Evolutionary conservation across 345 rosid species (phyloP), one percentile per base, ranked within the genome.

Genomic region (Carallia pectinifolia): DNA sequence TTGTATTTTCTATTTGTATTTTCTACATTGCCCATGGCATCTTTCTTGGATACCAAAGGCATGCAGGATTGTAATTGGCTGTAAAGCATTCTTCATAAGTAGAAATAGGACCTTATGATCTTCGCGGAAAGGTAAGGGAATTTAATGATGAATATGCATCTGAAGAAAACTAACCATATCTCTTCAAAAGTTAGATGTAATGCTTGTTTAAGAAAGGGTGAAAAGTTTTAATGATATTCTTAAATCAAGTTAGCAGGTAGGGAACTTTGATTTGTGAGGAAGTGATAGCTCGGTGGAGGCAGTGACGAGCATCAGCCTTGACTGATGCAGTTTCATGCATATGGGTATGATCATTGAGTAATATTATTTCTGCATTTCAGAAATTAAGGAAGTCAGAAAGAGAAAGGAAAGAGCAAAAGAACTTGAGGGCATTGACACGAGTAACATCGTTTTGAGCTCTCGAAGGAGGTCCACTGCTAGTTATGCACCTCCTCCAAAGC

Each of bases 391-490:
- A 56, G 91, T 90, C 1, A 90, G 78, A 69, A 95, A 74, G 80
- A 80, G 59, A 71, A 95, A 87, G 82, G 83, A 83, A 74, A 87
- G 86, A 75, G 85, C 85, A 55, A 87, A 76, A 75, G 97, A 95
- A 81, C 91, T 95, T 5, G 97, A 90, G 75, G 97, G 94, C 71
- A 89, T 95, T 76, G 96, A 92, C 87, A 81, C 68, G 40, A 90
- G 92, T 72, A 95, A 92, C 77, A 90, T 89, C 55, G 92, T 92
- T 52, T 77, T 83, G 36, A 90, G 86, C 77, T 86, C 98, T 55
- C 90, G 99, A 59, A 85, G 96, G 82, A 85, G 93, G 80, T 74
- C 92, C 18, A 68, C 88, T 17, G 78, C 81, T 61, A 90, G 90
- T 74, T 90, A 81, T 58, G 76, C 52, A 36, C 82, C 95, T 75